Evolutionary conservation across 257 asterid genomes (phyloP), one percentile per base, ranked within the genome.

Genomic region (Echites panduratus): DNA sequence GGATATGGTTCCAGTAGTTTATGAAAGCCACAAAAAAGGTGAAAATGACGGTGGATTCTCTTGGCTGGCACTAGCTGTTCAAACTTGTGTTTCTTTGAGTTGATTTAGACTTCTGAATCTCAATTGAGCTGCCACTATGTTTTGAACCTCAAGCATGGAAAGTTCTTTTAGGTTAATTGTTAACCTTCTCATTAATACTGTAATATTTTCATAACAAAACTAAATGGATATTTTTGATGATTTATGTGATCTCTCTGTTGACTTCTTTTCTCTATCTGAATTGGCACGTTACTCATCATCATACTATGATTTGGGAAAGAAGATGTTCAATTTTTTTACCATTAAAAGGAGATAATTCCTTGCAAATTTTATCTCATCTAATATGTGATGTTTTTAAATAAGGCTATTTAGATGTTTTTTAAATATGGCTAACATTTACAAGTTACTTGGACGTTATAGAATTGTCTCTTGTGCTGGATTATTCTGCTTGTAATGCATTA

Each of bases 401-500:
- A n/a, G n/a, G n/a, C n/a, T n/a, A n/a, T n/a, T n/a, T n/a, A n/a
- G 43, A 35, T 38, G 41, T 38, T 64, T 61, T 13, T 14, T 17
- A 29, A 12, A 53, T 66, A 17, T 66, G 56, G 70, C 68, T 27
- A 27, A 40, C 67, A 24, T 53, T 43, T 52, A 53, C 48, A 41
- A 40, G 12, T 35, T 35, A 40, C 43, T 12, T 19, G 8, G 6
- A 44, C 56, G 64, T 58, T 48, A 27, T 43, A 47, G 17, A 52
- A 22, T 57, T 29, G 38, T 54, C 26, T 57, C 68, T 48, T 68
- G 49, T 45, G 35, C 22, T 50, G 57, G 50, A 10, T 32, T 54
- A 17, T 16, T 72, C 10, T 66, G 43, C 73, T 65, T 72, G 71
- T 76, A 70, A 65, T 73, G 52, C 61, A 59, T 14, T 19, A 35